phyloP scores from a whole-genome alignment of 2,329 filamentous ascomycete genomes.

The Monosporascus sp. region DNA sequence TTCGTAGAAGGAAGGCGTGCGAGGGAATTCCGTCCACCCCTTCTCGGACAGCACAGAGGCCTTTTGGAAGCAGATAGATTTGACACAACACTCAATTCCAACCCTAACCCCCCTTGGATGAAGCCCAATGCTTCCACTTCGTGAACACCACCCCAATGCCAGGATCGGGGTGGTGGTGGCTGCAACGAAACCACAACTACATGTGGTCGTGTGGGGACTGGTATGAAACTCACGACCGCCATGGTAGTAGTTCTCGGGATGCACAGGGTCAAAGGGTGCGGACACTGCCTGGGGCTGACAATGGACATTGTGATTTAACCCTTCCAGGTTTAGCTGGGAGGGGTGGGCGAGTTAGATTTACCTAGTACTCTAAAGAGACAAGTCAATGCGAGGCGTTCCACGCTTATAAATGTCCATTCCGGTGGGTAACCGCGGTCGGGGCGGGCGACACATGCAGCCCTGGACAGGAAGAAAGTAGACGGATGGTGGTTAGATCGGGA shows the following conservation, averaged over 20 bases:
- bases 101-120: neutral
- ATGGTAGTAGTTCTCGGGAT: conserved; percentile 3
- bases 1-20: neutral
- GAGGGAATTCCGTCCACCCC: neutral
- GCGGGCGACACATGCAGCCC: neutral
- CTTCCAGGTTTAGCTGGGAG: neutral
- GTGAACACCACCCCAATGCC: conserved; percentile 15
- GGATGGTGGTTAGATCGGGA: neutral
- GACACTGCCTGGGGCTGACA: neutral
- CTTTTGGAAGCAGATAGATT: neutral
- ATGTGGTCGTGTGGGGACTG: conserved; percentile 23
- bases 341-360: neutral
- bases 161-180: conserved; percentile 27
- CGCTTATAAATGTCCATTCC: neutral
- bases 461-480: neutral
- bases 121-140: conserved; percentile 12
- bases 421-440: neutral
- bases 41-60: neutral
- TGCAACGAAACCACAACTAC: conserved; percentile 21
- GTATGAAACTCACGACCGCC: conserved; percentile 22
- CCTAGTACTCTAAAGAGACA: neutral
- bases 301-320: neutral
- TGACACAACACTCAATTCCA: neutral
- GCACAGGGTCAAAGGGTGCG: neutral
- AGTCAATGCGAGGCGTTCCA: neutral